phyloP scores from a whole-genome alignment of 768 basidiomycete species.

The Daedaleopsis nitida region DNA sequence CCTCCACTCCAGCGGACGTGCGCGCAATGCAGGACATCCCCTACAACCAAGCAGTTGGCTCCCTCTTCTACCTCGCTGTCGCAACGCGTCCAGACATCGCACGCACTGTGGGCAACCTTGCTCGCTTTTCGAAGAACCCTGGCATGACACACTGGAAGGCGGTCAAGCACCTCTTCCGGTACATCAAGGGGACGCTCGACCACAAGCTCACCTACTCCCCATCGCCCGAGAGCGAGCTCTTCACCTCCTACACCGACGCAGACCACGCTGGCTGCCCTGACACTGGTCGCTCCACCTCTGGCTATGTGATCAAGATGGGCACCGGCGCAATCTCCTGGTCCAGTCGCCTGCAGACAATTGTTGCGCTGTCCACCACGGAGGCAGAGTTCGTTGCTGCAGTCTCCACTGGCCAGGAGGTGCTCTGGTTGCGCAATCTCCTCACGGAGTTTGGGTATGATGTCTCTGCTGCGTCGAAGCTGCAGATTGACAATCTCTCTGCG shows the following conservation, averaged over 20 bases:
- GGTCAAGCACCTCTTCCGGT: too few species aligned
- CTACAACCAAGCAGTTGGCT: constrained; percentile 20
- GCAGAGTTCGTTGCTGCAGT: constrained; percentile 42
- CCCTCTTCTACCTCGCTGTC: constrained; percentile 32
- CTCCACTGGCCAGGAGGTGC: constrained; percentile 33
- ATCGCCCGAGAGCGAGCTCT: too few species aligned
- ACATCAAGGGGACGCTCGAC: too few species aligned
- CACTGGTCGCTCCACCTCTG: constrained; percentile 21
- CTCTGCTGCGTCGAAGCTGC: too few species aligned
- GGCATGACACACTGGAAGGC: too few species aligned
- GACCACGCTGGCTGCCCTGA: constrained; percentile 15
- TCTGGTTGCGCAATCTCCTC: constrained; percentile 38
- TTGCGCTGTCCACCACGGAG: constrained; percentile 44
- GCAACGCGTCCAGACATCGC: constrained; percentile 38
- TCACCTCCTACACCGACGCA: constrained; percentile 25
- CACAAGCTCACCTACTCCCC: too few species aligned
- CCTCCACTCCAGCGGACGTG: neutral
- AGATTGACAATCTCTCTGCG: too few species aligned
- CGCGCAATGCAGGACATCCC: constrained; percentile 16
- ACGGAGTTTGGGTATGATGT: too few species aligned
- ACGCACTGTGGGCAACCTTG: too few species aligned
- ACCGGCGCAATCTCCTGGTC: constrained; percentile 40
- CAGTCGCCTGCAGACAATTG: constrained; percentile 39
- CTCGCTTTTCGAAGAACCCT: too few species aligned
- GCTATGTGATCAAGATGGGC: constrained; percentile 39